Evolutionary conservation across 495 filamentous ascomycete genomes (phyloP), one percentile per base, ranked within the genome.

Genomic region (Daldinia decipiens): DNA sequence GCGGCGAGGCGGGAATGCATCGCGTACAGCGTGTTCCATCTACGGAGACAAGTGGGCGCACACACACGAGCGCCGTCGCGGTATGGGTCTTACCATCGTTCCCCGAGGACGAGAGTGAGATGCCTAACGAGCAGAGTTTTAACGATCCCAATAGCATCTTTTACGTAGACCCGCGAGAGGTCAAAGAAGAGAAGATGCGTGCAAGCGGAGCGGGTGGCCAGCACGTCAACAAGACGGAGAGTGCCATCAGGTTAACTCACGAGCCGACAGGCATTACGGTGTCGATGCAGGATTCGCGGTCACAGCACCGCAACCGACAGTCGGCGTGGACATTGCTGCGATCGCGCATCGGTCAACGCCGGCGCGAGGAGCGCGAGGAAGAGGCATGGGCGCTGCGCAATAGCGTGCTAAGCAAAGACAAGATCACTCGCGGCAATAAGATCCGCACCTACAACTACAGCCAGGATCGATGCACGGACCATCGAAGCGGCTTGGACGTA

Each of bases 171-270:
- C 88, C 92, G 9, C 86, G 89, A 68, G 95, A 98, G 65, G 96
- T 99, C 38, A 85, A 88, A 43, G 85, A 87, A 8, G 96, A 99
- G 74, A 91, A 92, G 71, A 97, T 98, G 94, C 87, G 94, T 31
- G 93, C 95, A 0, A 84, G 91, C 55, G 95, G 95, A 31, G 94
- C 95, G 2, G 95, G 95, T 17, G 95, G 95, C 5, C 95, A 99
- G 81, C 96, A 98, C 77, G 95, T 99, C 76, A 99, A 99, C 79
- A 98, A 92, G 69, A 99, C 95, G 1, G 96, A 98, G 79, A 97
- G 93, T 36, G 95, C 95, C 17, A 92, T 99, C 67, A 90, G 95
- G 17, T 83, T 99, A 61, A 97, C 94, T 11, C 96, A 99, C 85
- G 84, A 93, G 12, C 96, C 95, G 9, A 97, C 94, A 0, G 89